Conservation (phyloP, 352 stramenopile genomes). For the Salisapilia sapeloensis region DNA sequence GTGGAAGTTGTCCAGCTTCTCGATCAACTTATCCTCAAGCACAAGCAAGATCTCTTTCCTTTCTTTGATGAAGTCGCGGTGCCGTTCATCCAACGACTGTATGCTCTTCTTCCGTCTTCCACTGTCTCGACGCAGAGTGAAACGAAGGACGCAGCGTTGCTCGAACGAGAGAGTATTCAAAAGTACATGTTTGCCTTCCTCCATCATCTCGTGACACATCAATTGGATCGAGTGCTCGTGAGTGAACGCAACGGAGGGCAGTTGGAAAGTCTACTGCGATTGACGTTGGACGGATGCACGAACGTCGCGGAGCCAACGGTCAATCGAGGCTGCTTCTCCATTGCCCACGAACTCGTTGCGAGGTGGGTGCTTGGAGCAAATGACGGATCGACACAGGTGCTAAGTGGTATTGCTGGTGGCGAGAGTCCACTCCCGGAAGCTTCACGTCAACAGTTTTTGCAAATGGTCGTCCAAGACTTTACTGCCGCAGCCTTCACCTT, state of each 20-base stretch:
- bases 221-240: conserved; percentile 47
- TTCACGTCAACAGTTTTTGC: conserved; percentile 24
- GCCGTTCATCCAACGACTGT: conserved; percentile 59
- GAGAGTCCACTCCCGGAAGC: neutral
- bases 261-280: conserved; percentile 40
- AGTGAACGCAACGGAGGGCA: conserved; percentile 44
- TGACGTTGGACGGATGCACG: conserved; percentile 50
- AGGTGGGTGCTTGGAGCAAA: conserved; percentile 29
- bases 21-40: conserved; percentile 77
- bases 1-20: conserved; percentile 72
- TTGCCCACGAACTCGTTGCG: conserved; percentile 45
- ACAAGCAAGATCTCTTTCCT: conserved; percentile 43
- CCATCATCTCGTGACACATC: conserved; percentile 49
- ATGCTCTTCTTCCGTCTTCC: conserved; percentile 36
- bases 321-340: conserved; percentile 61
- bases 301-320: conserved; percentile 53
- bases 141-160: conserved; percentile 52
- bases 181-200: conserved; percentile 75
- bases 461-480: conserved; percentile 50
- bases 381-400: neutral
- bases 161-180: conserved; percentile 61
- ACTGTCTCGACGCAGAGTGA: conserved; percentile 20
- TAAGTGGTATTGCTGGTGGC: neutral
- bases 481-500: conserved; percentile 56
- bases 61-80: conserved; percentile 55